Conservation (phyloP, 2,329 filamentous ascomycete species). For the Chrysosporium queenslandicum region DNA sequence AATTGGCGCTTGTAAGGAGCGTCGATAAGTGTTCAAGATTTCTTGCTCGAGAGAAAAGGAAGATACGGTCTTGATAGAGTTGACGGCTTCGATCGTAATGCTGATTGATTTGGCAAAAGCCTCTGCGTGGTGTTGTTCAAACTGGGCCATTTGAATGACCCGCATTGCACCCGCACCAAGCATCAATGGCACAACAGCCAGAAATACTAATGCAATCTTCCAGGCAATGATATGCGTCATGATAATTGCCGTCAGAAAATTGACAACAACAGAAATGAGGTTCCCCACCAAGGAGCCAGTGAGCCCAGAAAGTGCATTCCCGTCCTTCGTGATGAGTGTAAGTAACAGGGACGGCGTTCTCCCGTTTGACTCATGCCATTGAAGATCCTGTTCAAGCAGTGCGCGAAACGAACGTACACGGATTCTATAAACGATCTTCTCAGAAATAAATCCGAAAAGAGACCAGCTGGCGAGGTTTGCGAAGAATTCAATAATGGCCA, state of each 20-base stretch:
- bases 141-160: conserved; percentile 49
- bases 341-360: conserved; percentile 54
- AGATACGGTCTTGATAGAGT: conserved; percentile 44
- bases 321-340: conserved; percentile 59
- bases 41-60: conserved; percentile 44
- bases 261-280: conserved; percentile 57
- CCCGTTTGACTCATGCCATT: conserved; percentile 60
- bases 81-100: conserved; percentile 44
- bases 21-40: conserved; percentile 37
- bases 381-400: conserved; percentile 54
- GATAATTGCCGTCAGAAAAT: conserved; percentile 58
- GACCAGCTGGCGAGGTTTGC: conserved; percentile 53
- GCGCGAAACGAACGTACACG: conserved; percentile 56
- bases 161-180: conserved; percentile 61
- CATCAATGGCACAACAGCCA: conserved; percentile 58
- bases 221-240: conserved; percentile 62
- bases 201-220: conserved; percentile 64
- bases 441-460: conserved; percentile 49
- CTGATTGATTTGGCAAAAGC: conserved; percentile 44
- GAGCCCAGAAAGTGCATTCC: conserved; percentile 56
- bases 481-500: conserved; percentile 50
- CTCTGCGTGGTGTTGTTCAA: conserved; percentile 46
- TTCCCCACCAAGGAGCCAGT: conserved; percentile 62
- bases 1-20: conserved; percentile 39
- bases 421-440: conserved; percentile 55